Evolutionary conservation across 345 rosid genomes (phyloP), one percentile per base, ranked within the genome.

Genomic region (Boechera retrofracta): DNA sequence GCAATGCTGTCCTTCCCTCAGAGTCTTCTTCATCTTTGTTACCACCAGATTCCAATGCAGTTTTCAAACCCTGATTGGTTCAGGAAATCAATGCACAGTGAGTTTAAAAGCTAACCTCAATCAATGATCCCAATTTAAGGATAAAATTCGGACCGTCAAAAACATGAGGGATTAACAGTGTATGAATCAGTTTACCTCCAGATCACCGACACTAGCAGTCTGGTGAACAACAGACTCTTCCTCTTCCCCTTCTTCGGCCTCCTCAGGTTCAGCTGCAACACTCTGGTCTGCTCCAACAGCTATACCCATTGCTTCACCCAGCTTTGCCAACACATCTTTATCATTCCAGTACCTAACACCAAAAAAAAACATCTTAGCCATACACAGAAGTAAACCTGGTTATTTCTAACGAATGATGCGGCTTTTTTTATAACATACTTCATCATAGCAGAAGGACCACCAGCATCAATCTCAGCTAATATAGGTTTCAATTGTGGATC

Each of bases 241-340:
- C 74, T 92, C 97, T 71, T 86, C 97, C 1, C n/a, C 89, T 69
- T 90, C 99, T 53, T 86, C 92, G 0, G 67, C 51, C 26, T 80
- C 89, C 24, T 85, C 83, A 24, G 98, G 88, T 76, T 90, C 82
- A 39, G 89, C 84, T 11, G 87, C 85, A 73, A 18, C 75, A 73
- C 4, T 47, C 58, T 59, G 65, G 52, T 91, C 96, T 32, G 84
- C 86, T 36, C 84, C 73, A 81, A 76, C 91, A 31, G 93, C 89
- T 26, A 91, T 80, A 72, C 99, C 98, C 98, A 95, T 95, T 68
- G 99, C 98, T 86, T 92, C 96, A 38, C 99, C 98, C 76, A 92
- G 78, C 87, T 95, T 95, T 80, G 87, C 82, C 72, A 89, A 81
- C 63, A 92, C 96, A 0, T 89, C 97, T 82, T 91, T 87, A 75